Evolutionary conservation across 2,329 filamentous ascomycete species (phyloP).

Genomic region (Paraphoma chrysanthemicola): DNA sequence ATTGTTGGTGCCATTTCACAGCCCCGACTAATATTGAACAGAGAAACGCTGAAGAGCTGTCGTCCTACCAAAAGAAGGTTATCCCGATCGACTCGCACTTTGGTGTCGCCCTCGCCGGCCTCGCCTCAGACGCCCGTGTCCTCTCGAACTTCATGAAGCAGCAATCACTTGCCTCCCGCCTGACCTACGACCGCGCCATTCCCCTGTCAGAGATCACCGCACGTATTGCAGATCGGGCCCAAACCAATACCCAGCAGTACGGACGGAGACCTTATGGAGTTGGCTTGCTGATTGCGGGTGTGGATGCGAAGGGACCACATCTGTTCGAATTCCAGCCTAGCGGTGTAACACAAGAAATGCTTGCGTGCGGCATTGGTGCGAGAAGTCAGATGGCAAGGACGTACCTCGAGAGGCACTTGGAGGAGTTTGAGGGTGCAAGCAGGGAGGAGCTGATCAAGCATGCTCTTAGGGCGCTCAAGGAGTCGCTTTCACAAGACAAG

Average conservation of each 20-base stretch:
- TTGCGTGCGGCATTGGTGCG: constrained; percentile 93
- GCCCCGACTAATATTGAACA: constrained; percentile 49
- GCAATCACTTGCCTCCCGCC: constrained; percentile 92
- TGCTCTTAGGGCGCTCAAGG: constrained; percentile 89
- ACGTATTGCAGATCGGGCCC: constrained; percentile 94
- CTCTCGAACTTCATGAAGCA: constrained; percentile 99
- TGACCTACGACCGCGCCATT: constrained; percentile 94
- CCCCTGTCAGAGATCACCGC: constrained; percentile 87
- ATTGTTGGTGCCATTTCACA: neutral
- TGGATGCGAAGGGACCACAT: constrained; percentile 92
- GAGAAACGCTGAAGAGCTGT: constrained; percentile 99
- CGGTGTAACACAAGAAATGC: constrained; percentile 96
- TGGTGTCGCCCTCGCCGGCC: constrained; percentile 92
- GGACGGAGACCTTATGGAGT: constrained; percentile 96
- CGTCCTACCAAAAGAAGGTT: constrained; percentile 99
- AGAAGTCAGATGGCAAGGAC: constrained; percentile 97
- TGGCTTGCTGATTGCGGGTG: constrained; percentile 87
- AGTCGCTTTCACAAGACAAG: constrained; percentile 95
- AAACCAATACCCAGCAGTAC: constrained; percentile 97
- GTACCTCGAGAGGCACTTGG: constrained; percentile 91
- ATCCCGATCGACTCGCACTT: constrained; percentile 96
- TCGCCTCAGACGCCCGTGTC: constrained; percentile 96
- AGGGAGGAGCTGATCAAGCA: constrained; percentile 90
- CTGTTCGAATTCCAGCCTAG: constrained; percentile 98
- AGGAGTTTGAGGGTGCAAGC: constrained; percentile 76